Evolutionary conservation across 108 stramenopile genomes (phyloP).

Genomic region (Cyclotella cryptica): DNA sequence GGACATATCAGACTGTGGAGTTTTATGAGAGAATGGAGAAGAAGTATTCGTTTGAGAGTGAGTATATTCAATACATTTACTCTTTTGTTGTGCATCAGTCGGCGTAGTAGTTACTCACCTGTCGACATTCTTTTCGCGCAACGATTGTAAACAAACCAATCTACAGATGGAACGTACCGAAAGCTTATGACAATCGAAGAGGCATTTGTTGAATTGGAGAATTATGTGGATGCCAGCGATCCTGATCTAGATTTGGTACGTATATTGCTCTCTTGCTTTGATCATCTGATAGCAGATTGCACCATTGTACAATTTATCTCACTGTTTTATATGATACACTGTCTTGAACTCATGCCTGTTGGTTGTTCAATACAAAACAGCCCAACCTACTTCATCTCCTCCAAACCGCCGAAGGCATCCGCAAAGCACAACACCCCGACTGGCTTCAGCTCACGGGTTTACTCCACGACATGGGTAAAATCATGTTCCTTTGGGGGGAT

Average conservation of each 20-base stretch:
- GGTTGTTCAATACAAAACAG: background rate
- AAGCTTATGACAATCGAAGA: conserved; percentile 78
- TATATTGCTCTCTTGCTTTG: background rate
- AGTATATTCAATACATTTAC: conserved; percentile 1
- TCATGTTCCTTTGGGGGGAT: conserved; percentile 83
- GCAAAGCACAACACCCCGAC: conserved; percentile 76
- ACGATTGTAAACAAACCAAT: no score
- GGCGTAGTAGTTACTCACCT: background rate
- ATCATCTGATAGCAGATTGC: background rate
- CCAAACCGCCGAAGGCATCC: conserved; percentile 85
- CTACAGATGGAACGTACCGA: conserved; percentile 51
- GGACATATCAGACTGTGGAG: conserved; percentile 65
- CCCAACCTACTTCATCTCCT: conserved; percentile 80
- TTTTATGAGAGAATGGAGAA: conserved; percentile 70
- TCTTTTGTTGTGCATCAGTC: no score
- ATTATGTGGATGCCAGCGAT: conserved; percentile 83
- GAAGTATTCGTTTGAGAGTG: conserved; percentile 60
- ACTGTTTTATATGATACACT: background rate
- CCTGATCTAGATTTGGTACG: conserved; percentile 70
- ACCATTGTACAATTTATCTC: background rate
- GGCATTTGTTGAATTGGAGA: conserved; percentile 73
- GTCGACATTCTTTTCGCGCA: background rate
- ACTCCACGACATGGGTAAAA: conserved; percentile 89
- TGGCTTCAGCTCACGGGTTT: conserved; percentile 81
- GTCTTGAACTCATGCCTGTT: background rate